Percentiles rank a stretch among this genome's conserved stretches.
Conservation (phyloP, 129 eudicot species). For the Dittrichia graveolens region DNA sequence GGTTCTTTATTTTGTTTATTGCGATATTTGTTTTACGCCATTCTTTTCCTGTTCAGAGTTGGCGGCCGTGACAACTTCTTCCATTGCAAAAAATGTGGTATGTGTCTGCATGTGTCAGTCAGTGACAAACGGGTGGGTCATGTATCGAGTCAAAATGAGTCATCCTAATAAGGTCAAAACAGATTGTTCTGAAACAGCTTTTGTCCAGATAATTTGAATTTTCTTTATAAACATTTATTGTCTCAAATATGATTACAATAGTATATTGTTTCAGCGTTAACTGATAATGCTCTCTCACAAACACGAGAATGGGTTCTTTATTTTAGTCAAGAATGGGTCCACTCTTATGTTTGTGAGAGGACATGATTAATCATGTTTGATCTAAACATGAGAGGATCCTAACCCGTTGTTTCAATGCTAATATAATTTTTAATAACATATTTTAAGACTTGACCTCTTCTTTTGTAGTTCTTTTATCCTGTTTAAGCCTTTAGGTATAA, state of each 20-base stretch:
- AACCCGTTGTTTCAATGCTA: no score
- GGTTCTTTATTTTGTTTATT: neutral
- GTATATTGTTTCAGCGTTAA: neutral
- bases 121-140: neutral
- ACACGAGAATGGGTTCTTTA: no score
- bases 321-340: no score
- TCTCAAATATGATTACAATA: neutral
- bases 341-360: no score
- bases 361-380: no score
- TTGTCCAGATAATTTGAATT: no score
- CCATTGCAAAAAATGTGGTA: constrained; percentile 96
- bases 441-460: neutral
- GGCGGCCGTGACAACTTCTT: constrained; percentile 93
- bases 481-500: neutral
- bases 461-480: neutral
- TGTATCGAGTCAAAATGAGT: neutral
- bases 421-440: neutral
- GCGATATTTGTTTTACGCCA: neutral
- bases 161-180: neutral
- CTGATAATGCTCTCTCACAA: no score
- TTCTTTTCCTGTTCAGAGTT: constrained; percentile 48
- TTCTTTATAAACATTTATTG: neutral
- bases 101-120: neutral
- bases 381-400: no score
- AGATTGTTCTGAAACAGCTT: neutral